These are phyloP conservation scores for Leccinum solheimii DNA, from an alignment of 1,284 basidiomycete species.

Conservation along the genomic window DNA sequence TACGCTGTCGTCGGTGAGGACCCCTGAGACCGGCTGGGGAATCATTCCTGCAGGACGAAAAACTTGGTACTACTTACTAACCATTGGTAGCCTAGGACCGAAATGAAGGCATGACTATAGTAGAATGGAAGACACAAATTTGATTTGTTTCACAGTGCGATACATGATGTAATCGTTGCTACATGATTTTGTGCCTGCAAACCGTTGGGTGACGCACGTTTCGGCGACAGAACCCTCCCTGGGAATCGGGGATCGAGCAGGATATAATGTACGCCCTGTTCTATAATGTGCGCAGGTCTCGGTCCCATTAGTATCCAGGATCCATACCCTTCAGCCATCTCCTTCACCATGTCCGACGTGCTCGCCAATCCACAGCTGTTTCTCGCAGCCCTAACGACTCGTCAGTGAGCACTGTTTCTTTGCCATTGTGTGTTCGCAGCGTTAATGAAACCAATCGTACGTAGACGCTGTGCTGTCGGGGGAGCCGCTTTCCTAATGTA, in stretches of 20 bases:
- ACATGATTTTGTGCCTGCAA: no score
- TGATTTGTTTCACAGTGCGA: no score
- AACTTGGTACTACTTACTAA: no score
- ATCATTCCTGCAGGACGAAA: no score
- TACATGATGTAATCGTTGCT: no score
- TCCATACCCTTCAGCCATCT: not conserved
- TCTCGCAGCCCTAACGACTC: not conserved
- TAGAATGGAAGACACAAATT: no score
- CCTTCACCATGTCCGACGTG: not conserved
- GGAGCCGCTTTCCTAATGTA: slow-evolving; percentile 11
- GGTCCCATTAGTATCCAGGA: not conserved
- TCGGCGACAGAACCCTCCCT: no score
- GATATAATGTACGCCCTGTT: not conserved
- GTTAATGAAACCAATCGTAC: not conserved
- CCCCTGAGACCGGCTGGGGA: no score
- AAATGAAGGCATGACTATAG: no score
- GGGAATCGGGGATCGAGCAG: not conserved
- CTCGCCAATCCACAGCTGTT: not conserved
- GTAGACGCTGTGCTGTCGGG: not conserved
- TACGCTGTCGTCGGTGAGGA: no score
- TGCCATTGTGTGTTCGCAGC: not conserved
- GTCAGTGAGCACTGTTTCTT: not conserved
- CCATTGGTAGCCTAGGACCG: no score
- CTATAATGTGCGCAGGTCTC: not conserved
- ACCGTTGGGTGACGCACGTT: no score